Evolutionary conservation across 148 eudicot species (phyloP), one percentile per base, ranked within the genome.

Genomic region (Pharnaceum exiguum): DNA sequence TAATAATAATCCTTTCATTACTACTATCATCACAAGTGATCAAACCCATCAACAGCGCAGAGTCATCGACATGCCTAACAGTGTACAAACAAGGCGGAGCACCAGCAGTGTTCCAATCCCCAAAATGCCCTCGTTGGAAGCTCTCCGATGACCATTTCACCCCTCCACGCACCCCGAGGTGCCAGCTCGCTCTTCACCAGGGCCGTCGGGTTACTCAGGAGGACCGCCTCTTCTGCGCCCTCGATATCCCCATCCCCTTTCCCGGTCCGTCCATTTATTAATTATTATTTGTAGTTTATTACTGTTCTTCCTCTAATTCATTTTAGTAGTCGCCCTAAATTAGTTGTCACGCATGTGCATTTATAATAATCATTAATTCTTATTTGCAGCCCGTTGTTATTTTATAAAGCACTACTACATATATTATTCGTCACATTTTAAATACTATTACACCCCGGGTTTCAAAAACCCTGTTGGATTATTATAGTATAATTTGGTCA

Each of bases 11-110:
- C n/a, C n/a, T n/a, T n/a, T n/a, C n/a, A n/a, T n/a, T n/a, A n/a
- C n/a, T n/a, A n/a, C n/a, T n/a, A n/a, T n/a, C n/a, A n/a, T n/a
- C n/a, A n/a, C n/a, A n/a, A n/a, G n/a, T n/a, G n/a, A n/a, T n/a
- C n/a, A n/a, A n/a, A n/a, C n/a, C 13, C 31, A 4, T 21, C 1
- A 38, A 16, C 18, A 2, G 56, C 33, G 58, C 47, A 24, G 99
- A 93, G 75, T 88, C 99, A 15, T 71, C 81, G 27, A 78, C 79
- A 40, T 93, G 99, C 71, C 65, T 86, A 69, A 65, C 56, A 74
- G 95, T 88, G 40, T 93, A 93, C 85, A 76, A 63, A 33, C 85
- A 85, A 59, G 99, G 99, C 44, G 99, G 99, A 57, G 96, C 99
- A 32, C 89, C 91, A 54, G 99, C 96, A 55, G 96, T 93, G 42